Conservation (phyloP, 108 stramenopile species). For the Cyclotella cryptica region DNA sequence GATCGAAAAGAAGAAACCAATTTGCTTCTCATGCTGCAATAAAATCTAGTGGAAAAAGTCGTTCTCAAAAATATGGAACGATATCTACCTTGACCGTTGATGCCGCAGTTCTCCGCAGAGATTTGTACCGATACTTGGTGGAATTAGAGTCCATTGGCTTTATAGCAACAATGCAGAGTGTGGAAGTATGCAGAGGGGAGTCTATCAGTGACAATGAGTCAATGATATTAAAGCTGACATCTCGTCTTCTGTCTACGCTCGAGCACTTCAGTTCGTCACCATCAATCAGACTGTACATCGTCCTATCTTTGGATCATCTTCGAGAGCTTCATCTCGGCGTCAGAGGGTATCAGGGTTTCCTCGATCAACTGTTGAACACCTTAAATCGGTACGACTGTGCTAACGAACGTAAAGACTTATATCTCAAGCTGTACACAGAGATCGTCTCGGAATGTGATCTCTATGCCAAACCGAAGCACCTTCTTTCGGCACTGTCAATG, state of each 20-base stretch:
- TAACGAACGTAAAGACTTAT: not conserved
- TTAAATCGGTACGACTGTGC: not conserved
- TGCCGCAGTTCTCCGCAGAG: conserved; percentile 39
- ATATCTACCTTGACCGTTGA: conserved; percentile 25
- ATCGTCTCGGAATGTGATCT: conserved; percentile 45
- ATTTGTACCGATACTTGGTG: conserved; percentile 36
- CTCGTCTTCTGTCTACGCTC: not conserved
- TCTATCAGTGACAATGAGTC: not conserved
- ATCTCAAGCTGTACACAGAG: conserved; percentile 41
- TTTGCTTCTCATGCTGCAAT: not conserved
- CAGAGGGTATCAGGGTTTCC: conserved; percentile 1
- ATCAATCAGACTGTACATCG: conserved; percentile 5
- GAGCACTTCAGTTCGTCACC: not conserved
- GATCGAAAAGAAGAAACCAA: not conserved
- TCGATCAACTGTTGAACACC: conserved; percentile 3
- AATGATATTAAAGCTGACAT: not conserved
- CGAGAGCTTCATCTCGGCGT: conserved; percentile 9
- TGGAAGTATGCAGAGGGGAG: not conserved
- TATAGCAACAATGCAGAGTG: not conserved
- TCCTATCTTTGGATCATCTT: conserved; percentile 8
- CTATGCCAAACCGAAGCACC: conserved; percentile 18
- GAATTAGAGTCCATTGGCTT: conserved; percentile 12
- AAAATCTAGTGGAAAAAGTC: not conserved
- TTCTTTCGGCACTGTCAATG: conserved; percentile 15
- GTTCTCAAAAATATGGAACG: not conserved